Conservation (phyloP, 2,329 filamentous ascomycete species). For the Fusarium musae region DNA sequence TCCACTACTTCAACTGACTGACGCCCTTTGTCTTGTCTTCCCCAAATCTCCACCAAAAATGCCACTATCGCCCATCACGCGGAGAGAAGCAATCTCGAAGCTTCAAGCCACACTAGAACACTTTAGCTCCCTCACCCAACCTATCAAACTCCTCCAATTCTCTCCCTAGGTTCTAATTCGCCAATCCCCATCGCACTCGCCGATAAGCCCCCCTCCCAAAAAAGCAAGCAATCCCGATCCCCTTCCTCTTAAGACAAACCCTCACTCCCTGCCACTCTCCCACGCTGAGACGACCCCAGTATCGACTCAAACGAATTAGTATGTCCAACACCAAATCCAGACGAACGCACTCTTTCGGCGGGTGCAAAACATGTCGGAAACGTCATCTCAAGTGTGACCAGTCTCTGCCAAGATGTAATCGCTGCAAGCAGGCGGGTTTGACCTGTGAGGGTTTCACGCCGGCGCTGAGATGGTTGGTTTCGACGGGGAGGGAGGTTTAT, state of each 20-base stretch:
- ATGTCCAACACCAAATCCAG: conserved; percentile 28
- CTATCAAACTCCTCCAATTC: not conserved
- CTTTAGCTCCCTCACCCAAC: not conserved
- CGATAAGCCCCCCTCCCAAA: conserved; percentile 16
- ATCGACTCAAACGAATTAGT: not conserved
- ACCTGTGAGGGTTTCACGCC: conserved; percentile 36
- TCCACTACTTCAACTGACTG: not conserved
- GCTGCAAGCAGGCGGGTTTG: conserved; percentile 30
- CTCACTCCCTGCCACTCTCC: not conserved
- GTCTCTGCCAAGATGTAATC: conserved; percentile 26
- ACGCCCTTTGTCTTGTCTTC: conserved; percentile 20
- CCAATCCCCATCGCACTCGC: not conserved
- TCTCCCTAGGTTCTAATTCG: not conserved
- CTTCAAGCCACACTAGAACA: conserved; percentile 4
- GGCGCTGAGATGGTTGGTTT: conserved; percentile 33
- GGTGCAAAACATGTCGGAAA: conserved; percentile 40
- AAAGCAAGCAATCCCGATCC: conserved; percentile 28
- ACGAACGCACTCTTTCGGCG: conserved; percentile 38
- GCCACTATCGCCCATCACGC: conserved; percentile 1
- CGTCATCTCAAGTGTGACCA: conserved; percentile 41
- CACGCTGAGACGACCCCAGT: no score
- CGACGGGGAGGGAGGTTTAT: conserved; percentile 32
- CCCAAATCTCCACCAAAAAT: not conserved
- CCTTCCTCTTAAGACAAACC: conserved; percentile 20
- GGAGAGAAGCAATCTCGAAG: conserved; percentile 13